Conservation (phyloP, 768 basidiomycete species). For the Xerocomus spinulosus region DNA sequence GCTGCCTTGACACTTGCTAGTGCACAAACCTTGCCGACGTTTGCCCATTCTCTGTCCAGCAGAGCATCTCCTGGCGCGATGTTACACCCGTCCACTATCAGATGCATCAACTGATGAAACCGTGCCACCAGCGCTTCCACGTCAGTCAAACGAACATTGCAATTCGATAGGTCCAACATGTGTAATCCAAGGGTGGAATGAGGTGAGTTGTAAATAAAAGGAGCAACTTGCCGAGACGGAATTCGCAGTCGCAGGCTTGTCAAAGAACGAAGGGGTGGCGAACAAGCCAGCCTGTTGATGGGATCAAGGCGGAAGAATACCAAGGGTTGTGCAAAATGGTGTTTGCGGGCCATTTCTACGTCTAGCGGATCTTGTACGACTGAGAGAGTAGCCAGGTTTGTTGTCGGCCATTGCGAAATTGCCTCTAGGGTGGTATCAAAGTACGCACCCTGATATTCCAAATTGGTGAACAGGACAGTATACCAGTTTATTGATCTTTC, state of each 20-base stretch:
- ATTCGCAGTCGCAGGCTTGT: conserved; percentile 64
- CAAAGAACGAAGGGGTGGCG: conserved; percentile 41
- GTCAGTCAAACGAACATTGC: conserved; percentile 48
- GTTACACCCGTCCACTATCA: conserved; percentile 68
- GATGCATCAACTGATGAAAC: conserved; percentile 50
- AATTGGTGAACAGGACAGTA: neutral
- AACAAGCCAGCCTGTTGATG: conserved; percentile 44
- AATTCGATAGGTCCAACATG: conserved; percentile 76
- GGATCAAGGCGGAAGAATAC: conserved; percentile 74
- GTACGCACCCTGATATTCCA: conserved; percentile 60
- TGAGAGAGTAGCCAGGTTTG: conserved; percentile 44
- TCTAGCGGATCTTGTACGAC: conserved; percentile 64
- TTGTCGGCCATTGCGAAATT: conserved; percentile 58
- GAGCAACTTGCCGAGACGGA: conserved; percentile 57
- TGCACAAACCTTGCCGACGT: conserved; percentile 58
- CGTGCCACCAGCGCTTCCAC: conserved; percentile 50
- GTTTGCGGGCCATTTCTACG: conserved; percentile 31
- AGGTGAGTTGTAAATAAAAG: conserved; percentile 33
- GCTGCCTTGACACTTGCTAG: conserved; percentile 57
- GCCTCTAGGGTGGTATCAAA: conserved; percentile 69
- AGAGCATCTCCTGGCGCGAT: conserved; percentile 48
- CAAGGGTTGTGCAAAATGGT: conserved; percentile 76
- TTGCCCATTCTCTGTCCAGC: conserved; percentile 52
- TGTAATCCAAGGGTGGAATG: conserved; percentile 41
- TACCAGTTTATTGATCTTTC: neutral